Evolutionary conservation across 345 rosid species (phyloP).

Genomic region (Arabidopsis arenosa): DNA sequence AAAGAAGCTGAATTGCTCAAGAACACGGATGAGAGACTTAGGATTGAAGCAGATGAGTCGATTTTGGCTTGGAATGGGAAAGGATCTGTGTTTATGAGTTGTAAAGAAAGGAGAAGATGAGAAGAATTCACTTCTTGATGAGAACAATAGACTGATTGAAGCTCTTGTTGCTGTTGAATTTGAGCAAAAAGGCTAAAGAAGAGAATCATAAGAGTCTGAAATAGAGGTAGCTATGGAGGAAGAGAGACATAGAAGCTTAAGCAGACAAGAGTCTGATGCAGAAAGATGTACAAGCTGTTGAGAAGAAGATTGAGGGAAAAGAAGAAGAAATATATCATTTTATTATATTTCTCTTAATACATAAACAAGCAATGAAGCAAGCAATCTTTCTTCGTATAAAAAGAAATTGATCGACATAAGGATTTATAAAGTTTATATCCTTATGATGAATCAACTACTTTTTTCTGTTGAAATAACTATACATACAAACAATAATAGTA

Average conservation of each 20-base stretch:
- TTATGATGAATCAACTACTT: slow-evolving; percentile 28
- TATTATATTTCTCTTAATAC: slow-evolving; percentile 29
- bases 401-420: slow-evolving; percentile 35
- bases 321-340: slow-evolving; percentile 33
- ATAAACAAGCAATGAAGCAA: slow-evolving; percentile 35
- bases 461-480: slow-evolving; percentile 21
- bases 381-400: slow-evolving; percentile 23
- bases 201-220: slow-evolving; percentile 62
- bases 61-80: slow-evolving; percentile 77
- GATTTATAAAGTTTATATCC: slow-evolving; percentile 29
- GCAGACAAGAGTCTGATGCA: slow-evolving; percentile 40
- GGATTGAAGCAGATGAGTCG: slow-evolving; percentile 80
- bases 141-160: slow-evolving; percentile 55
- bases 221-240: slow-evolving; percentile 44
- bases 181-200: slow-evolving; percentile 53
- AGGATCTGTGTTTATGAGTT: slow-evolving; percentile 70
- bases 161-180: slow-evolving; percentile 51
- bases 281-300: slow-evolving; percentile 31
- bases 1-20: slow-evolving; percentile 59
- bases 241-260: slow-evolving; percentile 40
- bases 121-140: slow-evolving; percentile 55
- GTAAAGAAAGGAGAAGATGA: slow-evolving; percentile 75
- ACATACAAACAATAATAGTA: slow-evolving; percentile 38
- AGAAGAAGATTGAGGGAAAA: too few relatives aligned
- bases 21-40: slow-evolving; percentile 67